Base-by-base conservation (phyloP, 805 yeast species). In the Cyberlindnera xishuangbannaensis region DNA sequence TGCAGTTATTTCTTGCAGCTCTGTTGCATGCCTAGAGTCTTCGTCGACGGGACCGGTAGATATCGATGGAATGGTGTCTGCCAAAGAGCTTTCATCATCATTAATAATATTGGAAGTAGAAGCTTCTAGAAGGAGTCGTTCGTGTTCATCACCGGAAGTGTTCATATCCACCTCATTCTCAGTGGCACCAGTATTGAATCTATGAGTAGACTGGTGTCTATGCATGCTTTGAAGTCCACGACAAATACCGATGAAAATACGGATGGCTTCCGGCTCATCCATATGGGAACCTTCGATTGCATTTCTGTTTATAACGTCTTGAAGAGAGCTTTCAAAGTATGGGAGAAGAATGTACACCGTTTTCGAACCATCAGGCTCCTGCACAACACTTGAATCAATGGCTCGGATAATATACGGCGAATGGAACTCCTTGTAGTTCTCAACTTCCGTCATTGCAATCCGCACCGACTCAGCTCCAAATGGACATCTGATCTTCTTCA, bases 401-500 rank as follows among this genome's bases (percentile, higher is more conserved):
- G 81, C 66, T 33, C 72, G 70, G 28, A 85, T 73, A 14, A 88
- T 74, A 44, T 73, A 76, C 0, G 86, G 84, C 16, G 77, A 64
- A 23, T 65, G 62, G 56, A 88, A 87, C 31, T 78, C 73, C 48
- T 73, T 76, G 56, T 86, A 84, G 44, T 76, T 78, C 18, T 77
- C 78, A 29, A 87, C 75, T 53, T 88, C 97, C 26, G 71, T 68
- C 74, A 84, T 67, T 1, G 95, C 95, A 29, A 69, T 61, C 37
- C 71, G 73, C 34, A 86, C 77, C 47, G 80, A 79, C 50, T 78
- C 83, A 29, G 82, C 70, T 2, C 95, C 95, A 58, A 79, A 83
- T 2, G 95, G 87, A 56, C 96, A 87, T 40, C 88, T 65, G 34
- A 86, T 83, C 62, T 83, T 83, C 62, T 88, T 88, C 51, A 88